Evolutionary conservation across 2,329 filamentous ascomycete species (phyloP).

Genomic region (Pestalotiopsis sp.): DNA sequence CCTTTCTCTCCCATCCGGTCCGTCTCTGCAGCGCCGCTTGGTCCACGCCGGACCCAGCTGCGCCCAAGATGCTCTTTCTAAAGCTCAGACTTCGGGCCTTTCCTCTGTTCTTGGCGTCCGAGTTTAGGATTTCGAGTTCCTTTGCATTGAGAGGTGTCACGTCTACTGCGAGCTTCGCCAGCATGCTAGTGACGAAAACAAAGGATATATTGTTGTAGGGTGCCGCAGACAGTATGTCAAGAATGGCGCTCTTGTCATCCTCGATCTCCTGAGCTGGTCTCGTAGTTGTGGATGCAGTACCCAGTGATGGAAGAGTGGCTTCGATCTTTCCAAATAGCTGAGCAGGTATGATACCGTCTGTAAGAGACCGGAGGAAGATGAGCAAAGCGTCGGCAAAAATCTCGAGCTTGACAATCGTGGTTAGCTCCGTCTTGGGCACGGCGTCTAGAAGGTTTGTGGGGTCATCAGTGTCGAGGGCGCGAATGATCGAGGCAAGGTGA

Average conservation of each 20-base stretch:
- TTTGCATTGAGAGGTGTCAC: conserved; percentile 44
- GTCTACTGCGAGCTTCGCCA: conserved; percentile 58
- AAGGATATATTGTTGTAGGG: conserved; percentile 88
- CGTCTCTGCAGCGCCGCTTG: conserved; percentile 57
- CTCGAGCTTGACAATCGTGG: conserved; percentile 73
- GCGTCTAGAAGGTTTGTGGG: conserved; percentile 54
- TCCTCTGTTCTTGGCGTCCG: conserved; percentile 17
- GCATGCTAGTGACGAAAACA: conserved; percentile 81
- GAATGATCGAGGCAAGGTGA: conserved; percentile 46
- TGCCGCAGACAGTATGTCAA: conserved; percentile 73
- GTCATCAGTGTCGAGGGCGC: conserved; percentile 74
- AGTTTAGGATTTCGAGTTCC: conserved; percentile 37
- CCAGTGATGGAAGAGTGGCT: conserved; percentile 50
- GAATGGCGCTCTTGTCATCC: conserved; percentile 55
- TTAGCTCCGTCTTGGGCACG: conserved; percentile 61
- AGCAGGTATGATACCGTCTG: conserved; percentile 77
- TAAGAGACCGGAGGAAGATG: conserved; percentile 73
- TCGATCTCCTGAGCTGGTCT: conserved; percentile 31
- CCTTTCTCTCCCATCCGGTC: conserved; percentile 60
- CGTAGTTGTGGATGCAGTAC: conserved; percentile 12
- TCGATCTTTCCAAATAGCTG: conserved; percentile 73
- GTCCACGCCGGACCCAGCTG: conserved; percentile 37
- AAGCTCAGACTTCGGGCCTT: conserved; percentile 45
- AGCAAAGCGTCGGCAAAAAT: conserved; percentile 72
- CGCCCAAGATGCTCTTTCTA: conserved; percentile 32